phyloP scores from a whole-genome alignment of 345 rosid genomes.

The Combretum micranthum region DNA sequence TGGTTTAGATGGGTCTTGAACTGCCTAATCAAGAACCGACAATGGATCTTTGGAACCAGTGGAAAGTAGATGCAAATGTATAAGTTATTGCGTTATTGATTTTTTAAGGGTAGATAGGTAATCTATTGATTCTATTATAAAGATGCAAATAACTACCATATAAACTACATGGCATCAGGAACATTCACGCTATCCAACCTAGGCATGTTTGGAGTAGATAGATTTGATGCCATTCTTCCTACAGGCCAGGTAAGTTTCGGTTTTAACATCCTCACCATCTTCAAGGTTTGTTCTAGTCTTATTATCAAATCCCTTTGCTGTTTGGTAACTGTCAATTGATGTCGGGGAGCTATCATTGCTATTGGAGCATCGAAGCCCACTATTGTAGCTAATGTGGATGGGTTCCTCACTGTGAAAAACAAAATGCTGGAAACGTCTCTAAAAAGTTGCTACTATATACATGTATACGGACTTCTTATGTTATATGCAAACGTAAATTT shows the following conservation, averaged over 20 bases:
- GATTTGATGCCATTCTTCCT: constrained; percentile 98
- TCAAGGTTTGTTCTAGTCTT: not conserved
- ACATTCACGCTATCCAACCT: constrained; percentile 90
- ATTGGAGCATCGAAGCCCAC: constrained; percentile 96
- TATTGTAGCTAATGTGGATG: constrained; percentile 75
- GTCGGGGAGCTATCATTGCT: constrained; percentile 96
- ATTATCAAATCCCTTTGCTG: constrained; percentile 7
- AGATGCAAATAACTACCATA: not conserved
- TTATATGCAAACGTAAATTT: too few species aligned
- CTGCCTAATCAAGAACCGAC: too few species aligned
- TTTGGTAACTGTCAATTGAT: constrained; percentile 8
- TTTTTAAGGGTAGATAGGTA: not conserved
- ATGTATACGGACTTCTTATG: too few species aligned
- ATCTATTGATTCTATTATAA: not conserved
- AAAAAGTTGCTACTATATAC: not conserved
- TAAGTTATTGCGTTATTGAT: not conserved
- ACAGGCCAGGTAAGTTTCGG: constrained; percentile 66
- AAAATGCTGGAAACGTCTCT: constrained; percentile 57
- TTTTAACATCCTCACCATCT: not conserved
- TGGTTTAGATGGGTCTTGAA: too few species aligned
- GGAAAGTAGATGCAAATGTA: too few species aligned
- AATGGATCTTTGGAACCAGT: too few species aligned
- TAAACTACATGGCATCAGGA: constrained; percentile 34
- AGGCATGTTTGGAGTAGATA: constrained; percentile 95
- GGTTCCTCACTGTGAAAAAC: constrained; percentile 82